Base-by-base conservation (phyloP, 148 eudicot genomes). In the Silene latifolia region DNA sequence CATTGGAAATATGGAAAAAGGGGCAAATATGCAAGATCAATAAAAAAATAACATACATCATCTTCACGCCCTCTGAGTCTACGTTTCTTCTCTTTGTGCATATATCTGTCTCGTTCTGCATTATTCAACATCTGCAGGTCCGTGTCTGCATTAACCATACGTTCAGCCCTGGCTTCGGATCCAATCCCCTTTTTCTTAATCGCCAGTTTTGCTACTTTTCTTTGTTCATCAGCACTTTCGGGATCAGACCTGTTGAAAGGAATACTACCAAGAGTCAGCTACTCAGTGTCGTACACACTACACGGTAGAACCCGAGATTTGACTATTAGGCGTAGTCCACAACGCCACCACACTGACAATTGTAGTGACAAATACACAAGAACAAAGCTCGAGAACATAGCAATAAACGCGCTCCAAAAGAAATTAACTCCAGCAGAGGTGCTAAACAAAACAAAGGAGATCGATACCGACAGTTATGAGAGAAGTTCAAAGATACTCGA, bases 11-110 rank as follows among this genome's bases (percentile, higher is more conserved):
- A 39, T 4, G 44, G 9, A 39, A 35, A 39, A 39, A 39, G 73
- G 69, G 56, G 20, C 27, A 79, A 20, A 27, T 48, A 60, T n/a
- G 24, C 8, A 63, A 48, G 35, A 25, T 53, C 62, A 19, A 72
- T 63, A n/a, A 20, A 35, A 13, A 44, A 53, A 69, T 32, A 67
- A 81, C 92, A 77, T 87, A 94, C 98, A 39, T 95, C 97, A 61
- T 92, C 96, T 88, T 92, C 98, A 39, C 91, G 93, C 66, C 97
- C 98, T 78, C 87, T 87, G 74, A 87, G 87, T 76, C 98, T 89
- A 18, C 96, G 96, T 80, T 80, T 95, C 85, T 90, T 95, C 82
- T 86, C 93, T 81, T 89, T 95, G 76, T 83, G 85, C 80, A 92
- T 72, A 81, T 86, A 87, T 80, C 97, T 86, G 60, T 83, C 88